Percentiles rank a stretch among this genome's conserved stretches.
phyloP scores from a whole-genome alignment of 2,329 filamentous ascomycete genomes.

The Phymatotrichopsis omnivora region DNA sequence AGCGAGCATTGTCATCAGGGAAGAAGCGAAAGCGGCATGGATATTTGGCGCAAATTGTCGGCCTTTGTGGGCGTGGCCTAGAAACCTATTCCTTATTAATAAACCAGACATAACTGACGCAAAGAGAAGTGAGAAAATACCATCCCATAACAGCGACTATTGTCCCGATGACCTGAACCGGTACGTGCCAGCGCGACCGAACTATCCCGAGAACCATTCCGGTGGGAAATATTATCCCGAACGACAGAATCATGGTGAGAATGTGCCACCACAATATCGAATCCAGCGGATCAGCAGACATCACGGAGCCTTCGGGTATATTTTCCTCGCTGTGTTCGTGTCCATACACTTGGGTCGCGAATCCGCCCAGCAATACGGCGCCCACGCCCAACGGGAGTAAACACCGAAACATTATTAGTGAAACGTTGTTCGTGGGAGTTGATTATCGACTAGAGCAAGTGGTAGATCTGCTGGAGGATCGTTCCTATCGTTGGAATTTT shows the following conservation, averaged over 20 bases:
- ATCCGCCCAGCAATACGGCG: no score
- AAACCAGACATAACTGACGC: not conserved
- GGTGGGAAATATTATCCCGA: constrained; percentile 83
- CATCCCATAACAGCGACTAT: constrained; percentile 62
- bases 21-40: constrained; percentile 69
- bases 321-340: constrained; percentile 38
- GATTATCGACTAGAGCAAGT: no score
- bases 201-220: constrained; percentile 79
- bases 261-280: constrained; percentile 89
- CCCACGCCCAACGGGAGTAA: no score
- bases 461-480: no score
- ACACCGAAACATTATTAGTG: no score
- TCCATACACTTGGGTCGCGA: constrained; percentile 30
- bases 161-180: constrained; percentile 66
- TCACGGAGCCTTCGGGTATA: constrained; percentile 35
- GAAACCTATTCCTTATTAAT: constrained; percentile 41
- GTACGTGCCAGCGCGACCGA: constrained; percentile 89
- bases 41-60: constrained; percentile 74
- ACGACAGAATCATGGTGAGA: constrained; percentile 72
- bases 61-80: constrained; percentile 84
- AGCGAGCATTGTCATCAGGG: constrained; percentile 68
- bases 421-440: no score
- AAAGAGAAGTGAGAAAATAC: not conserved
- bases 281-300: constrained; percentile 43
- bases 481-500: no score